Conservation (phyloP, 768 basidiomycete species). For the Tulasnella sp. region DNA sequence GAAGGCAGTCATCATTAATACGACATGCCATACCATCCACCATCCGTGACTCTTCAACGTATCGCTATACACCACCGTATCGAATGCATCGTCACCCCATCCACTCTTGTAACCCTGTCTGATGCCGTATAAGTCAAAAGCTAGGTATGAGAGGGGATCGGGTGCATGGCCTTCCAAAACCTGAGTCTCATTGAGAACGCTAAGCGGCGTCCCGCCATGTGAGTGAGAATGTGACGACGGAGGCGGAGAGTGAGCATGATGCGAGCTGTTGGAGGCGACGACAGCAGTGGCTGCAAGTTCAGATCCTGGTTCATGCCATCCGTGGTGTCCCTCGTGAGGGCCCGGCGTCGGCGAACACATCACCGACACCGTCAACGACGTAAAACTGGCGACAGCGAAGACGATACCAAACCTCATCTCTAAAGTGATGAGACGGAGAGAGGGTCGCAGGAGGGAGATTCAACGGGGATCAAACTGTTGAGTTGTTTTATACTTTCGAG, state of each 20-base stretch:
- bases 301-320: background rate
- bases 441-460: no score
- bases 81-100: slow-evolving; percentile 9
- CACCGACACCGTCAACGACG: no score
- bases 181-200: slow-evolving; percentile 61
- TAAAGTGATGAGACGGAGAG: no score
- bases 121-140: slow-evolving; percentile 48
- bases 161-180: slow-evolving; percentile 52
- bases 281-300: background rate
- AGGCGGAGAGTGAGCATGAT: slow-evolving; percentile 2
- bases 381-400: no score
- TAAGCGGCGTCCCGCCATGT: slow-evolving; percentile 19
- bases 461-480: no score
- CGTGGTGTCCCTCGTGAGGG: slow-evolving; percentile 12
- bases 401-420: no score
- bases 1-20: slow-evolving; percentile 69
- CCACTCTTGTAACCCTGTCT: slow-evolving; percentile 3
- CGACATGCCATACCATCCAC: slow-evolving; percentile 65
- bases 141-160: slow-evolving; percentile 74
- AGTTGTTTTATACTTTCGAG: no score
- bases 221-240: slow-evolving; percentile 5
- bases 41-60: slow-evolving; percentile 31
- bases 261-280: background rate
- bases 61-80: slow-evolving; percentile 1
- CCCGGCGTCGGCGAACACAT: no score